Conservation (phyloP, 2,329 filamentous ascomycete genomes). For the Fonsecaea erecta region DNA sequence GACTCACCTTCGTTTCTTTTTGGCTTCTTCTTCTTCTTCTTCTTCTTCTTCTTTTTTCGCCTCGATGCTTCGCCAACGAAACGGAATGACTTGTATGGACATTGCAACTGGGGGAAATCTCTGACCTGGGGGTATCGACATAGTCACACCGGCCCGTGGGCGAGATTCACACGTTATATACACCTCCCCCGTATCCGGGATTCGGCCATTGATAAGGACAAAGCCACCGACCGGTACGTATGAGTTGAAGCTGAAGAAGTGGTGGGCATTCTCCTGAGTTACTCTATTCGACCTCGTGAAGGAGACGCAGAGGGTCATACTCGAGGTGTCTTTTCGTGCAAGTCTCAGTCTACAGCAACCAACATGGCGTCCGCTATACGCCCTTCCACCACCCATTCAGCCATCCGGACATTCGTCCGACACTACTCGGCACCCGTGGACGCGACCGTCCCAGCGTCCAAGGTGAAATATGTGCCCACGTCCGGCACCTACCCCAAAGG, state of each 20-base stretch:
- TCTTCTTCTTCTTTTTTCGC: not conserved
- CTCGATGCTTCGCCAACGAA: not conserved
- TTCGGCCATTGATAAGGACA: not conserved
- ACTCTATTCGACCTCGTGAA: not conserved
- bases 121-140: not conserved
- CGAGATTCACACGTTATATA: not conserved
- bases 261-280: not conserved
- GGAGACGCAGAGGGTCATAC: not conserved
- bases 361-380: slow-evolving; percentile 20
- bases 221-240: not conserved
- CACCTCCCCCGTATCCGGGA: not conserved
- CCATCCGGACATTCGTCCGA: slow-evolving; percentile 29
- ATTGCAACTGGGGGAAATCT: not conserved
- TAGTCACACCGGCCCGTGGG: not conserved
- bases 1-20: not conserved
- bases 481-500: slow-evolving; percentile 87
- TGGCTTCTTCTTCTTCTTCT: not conserved
- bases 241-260: not conserved
- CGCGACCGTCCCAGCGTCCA: slow-evolving; percentile 70
- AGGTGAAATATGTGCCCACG: slow-evolving; percentile 87
- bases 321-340: not conserved
- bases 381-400: slow-evolving; percentile 19
- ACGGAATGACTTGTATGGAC: no score
- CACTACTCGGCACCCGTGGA: slow-evolving; percentile 53
- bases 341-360: not conserved